Evolutionary conservation across 2,329 filamentous ascomycete genomes (phyloP), one percentile per base, ranked within the genome.

Genomic region (Rhynchosporium graminicola): DNA sequence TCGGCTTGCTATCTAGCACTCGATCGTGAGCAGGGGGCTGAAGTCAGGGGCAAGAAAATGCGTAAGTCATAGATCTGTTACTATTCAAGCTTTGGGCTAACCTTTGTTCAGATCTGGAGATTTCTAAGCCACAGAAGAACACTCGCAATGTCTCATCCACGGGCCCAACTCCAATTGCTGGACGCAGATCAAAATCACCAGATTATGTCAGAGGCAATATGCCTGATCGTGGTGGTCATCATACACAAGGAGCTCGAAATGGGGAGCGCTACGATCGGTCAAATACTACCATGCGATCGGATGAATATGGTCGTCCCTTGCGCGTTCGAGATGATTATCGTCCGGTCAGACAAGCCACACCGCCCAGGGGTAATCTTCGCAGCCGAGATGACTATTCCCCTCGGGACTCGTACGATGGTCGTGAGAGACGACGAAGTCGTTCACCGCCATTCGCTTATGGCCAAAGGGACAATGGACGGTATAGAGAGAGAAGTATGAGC

Each of bases 1-100:
- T 81, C 83, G 2, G 88, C 94, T 72, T 96, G 92, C 67, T 81
- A 84, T 61, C 81, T 82, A 51, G 94, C 94, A 4, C 83, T 98
- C 69, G 82, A 89, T 42, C 82, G 83, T 42, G 87, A 97, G 65
- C 91, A 98, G 76, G 92, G 91, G 9, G 84, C 86, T 46, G 85
- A 92, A 67, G 86, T 98, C 43, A 86, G 91, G 72, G 94, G 93
- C n/a, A 88, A 93, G 67, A 92, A 92, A 75, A 96, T 98, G 74
- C 92, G 94, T 97, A 80, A 85, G 92, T 70, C 46, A 42, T 20
- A 47, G 33, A 43, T 8, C 38, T 15, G 55, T 20, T 51, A 12
- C 54, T 12, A 9, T n/a, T 46, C 40, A 45, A 47, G n/a, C 31
- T 43, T 29, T 42, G 13, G 60, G 60, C 76, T 80, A 66, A 79